Base-by-base conservation (phyloP, 169 alveolate genomes). In the Cryptosporidium parvum region DNA sequence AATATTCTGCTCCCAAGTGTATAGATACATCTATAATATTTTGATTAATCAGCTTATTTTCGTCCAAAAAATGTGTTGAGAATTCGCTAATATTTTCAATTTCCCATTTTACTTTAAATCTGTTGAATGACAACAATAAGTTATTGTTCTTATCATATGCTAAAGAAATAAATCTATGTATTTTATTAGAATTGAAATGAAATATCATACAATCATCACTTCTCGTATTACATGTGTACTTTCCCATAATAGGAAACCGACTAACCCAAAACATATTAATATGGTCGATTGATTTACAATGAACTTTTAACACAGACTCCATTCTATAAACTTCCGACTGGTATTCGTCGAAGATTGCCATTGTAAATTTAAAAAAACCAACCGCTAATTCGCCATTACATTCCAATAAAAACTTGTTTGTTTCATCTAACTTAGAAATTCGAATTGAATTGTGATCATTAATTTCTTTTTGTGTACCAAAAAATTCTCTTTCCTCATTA, bases 251-350 rank as follows among this genome's bases (percentile, higher is more conserved):
- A 26, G 70, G 70, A 14, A 9, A 73, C 8, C 3, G 35, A 31
- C 56, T 56, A 33, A 73, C 29, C 86, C 86, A 73, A 73, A 73
- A 73, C 62, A 73, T 62, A 56, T 73, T 73, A 23, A 73, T 31
- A 58, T 73, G 70, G 14, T 37, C 56, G 58, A 73, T 56, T 4
- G 21, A 8, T 31, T 29, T 56, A 35, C 86, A 73, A 56, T 26
- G 39, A 26, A 73, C 42, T 53, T 73, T 56, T 16, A 73, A 6
- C 8, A 31, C 0, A 12, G 70, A 53, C 37, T 53, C 33, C 56
- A 73, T 52, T 29, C 86, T 73, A 37, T n/a, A 73, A n/a, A 73
- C 29, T 52, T 73, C 71, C 7, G 21, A 44, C 6, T 21, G 21
- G n/a, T 31, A n/a, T n/a, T 52, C 23, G 31, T 73, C 53, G 23